Percentiles rank a stretch among this genome's conserved stretches.
These are phyloP conservation scores for Ceratocystis eucalypticola DNA, from an alignment of 2,329 filamentous ascomycete genomes.

Conservation along the genomic window DNA sequence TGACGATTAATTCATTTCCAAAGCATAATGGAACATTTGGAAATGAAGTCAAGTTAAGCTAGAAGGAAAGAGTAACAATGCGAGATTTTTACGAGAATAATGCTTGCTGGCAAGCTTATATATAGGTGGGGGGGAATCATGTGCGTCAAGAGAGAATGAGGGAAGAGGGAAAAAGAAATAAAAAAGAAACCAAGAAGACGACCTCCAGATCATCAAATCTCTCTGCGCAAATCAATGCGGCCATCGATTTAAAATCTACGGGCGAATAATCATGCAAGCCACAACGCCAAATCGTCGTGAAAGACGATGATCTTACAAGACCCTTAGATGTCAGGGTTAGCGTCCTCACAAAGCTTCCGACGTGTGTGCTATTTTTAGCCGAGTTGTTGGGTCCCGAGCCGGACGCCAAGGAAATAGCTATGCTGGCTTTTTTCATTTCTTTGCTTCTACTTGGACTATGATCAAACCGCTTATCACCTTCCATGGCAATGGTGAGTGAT, in stretches of 20 bases:
- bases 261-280: neutral
- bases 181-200: no score
- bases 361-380: neutral
- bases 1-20: neutral
- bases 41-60: neutral
- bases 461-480: neutral
- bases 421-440: neutral
- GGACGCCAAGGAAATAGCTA: neutral
- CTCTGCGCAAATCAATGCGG: no score
- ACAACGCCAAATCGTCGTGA: neutral
- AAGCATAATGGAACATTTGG: neutral
- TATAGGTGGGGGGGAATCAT: no score
- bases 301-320: neutral
- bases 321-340: neutral
- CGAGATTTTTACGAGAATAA: no score
- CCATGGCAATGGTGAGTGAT: neutral
- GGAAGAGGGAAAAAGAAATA: no score
- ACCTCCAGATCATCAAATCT: neutral
- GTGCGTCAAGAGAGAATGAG: no score
- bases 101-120: no score
- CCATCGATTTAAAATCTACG: neutral
- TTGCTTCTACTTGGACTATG: neutral
- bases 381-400: neutral
- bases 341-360: neutral
- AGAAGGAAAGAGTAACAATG: neutral